phyloP scores from a whole-genome alignment of 2,329 filamentous ascomycete species.

The Pseudogymnoascus pannorum region DNA sequence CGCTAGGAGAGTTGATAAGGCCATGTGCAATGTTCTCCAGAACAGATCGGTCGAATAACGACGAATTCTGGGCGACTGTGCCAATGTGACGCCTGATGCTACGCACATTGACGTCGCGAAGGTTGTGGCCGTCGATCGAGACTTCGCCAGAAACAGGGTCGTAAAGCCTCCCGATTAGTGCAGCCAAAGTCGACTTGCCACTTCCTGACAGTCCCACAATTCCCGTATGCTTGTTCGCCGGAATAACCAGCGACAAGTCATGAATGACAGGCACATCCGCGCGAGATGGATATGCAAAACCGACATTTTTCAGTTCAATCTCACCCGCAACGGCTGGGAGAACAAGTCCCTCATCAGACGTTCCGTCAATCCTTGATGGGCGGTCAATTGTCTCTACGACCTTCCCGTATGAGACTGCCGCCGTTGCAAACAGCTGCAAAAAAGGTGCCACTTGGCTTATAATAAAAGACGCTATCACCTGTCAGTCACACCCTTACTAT shows the following conservation, averaged over 20 bases:
- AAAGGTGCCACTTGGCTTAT: slow-evolving; percentile 44
- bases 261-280: slow-evolving; percentile 26
- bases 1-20: slow-evolving; percentile 32
- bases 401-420: slow-evolving; percentile 10
- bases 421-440: slow-evolving; percentile 39
- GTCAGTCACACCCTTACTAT: background rate
- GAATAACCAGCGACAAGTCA: slow-evolving; percentile 26
- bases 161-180: slow-evolving; percentile 37
- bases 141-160: slow-evolving; percentile 41
- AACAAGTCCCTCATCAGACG: slow-evolving; percentile 16
- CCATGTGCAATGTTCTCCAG: slow-evolving; percentile 46
- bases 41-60: slow-evolving; percentile 34
- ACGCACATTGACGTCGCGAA: slow-evolving; percentile 20
- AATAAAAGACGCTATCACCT: slow-evolving; percentile 32
- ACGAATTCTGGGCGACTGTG: slow-evolving; percentile 18
- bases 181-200: slow-evolving; percentile 36
- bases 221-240: slow-evolving; percentile 31
- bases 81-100: slow-evolving; percentile 17
- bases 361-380: slow-evolving; percentile 23
- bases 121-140: slow-evolving; percentile 19
- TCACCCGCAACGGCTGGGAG: slow-evolving; percentile 18
- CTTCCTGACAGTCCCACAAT: slow-evolving; percentile 38
- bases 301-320: slow-evolving; percentile 28
- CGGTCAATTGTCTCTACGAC: slow-evolving; percentile 39
- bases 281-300: slow-evolving; percentile 30